Percentiles rank a stretch among this genome's conserved stretches.
These are phyloP conservation scores for Lactarius deliciosus DNA, from an alignment of 768 basidiomycete genomes.

Conservation along the genomic window DNA sequence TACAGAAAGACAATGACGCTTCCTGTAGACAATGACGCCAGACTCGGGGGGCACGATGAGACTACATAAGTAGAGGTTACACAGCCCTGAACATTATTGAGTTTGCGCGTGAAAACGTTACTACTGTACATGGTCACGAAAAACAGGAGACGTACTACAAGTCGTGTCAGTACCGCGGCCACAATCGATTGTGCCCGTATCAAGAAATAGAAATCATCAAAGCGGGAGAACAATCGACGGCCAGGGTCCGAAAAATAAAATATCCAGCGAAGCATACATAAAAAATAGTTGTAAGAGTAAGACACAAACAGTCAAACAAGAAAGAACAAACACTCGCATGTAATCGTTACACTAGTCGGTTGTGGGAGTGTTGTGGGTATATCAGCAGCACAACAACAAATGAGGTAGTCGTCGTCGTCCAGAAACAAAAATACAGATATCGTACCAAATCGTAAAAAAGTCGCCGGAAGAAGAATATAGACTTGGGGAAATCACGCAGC, in stretches of 20 bases:
- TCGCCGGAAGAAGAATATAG: neutral
- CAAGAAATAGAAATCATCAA: neutral
- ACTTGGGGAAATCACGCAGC: conserved; percentile 12
- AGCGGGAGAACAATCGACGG: neutral
- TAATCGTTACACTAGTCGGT: neutral
- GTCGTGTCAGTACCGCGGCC: neutral
- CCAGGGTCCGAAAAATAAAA: neutral
- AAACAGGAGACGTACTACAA: neutral
- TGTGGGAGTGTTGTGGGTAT: neutral
- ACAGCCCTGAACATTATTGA: neutral
- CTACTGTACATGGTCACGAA: neutral
- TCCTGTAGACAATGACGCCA: too few relatives aligned
- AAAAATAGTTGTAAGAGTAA: neutral
- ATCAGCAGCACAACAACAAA: neutral
- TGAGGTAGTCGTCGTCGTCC: neutral
- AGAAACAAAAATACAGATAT: neutral
- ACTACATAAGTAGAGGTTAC: neutral
- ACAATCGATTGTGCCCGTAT: neutral
- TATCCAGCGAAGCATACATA: too few relatives aligned
- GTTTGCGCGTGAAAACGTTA: neutral
- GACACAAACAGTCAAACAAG: neutral
- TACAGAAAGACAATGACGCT: too few relatives aligned
- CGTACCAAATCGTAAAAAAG: neutral
- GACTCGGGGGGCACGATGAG: too few relatives aligned
- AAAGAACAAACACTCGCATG: too few relatives aligned